These are phyloP conservation scores for Selaginella tamariscina DNA, from an alignment of 75 land plant species.

Conservation along the genomic window DNA sequence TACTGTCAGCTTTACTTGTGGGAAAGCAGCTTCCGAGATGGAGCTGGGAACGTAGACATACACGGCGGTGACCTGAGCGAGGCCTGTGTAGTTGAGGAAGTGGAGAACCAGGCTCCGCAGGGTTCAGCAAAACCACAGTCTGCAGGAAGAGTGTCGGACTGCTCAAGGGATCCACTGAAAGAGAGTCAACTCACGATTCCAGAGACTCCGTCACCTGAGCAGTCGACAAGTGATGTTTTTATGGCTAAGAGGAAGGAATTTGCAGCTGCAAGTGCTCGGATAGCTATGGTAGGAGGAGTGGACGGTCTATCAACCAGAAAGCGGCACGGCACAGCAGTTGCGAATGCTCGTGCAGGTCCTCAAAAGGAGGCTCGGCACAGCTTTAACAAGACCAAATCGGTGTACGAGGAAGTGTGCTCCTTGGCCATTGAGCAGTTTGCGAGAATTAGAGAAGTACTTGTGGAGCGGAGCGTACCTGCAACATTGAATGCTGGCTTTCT, in stretches of 20 bases:
- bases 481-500: conserved; percentile 74
- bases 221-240: conserved; percentile 31
- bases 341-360: conserved; percentile 5
- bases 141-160: conserved; percentile 39
- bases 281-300: conserved; percentile 8
- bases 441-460: conserved; percentile 68
- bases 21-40: conserved; percentile 8
- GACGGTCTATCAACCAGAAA: neutral
- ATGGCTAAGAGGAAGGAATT: conserved; percentile 46
- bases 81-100: conserved; percentile 20
- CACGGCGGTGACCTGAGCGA: conserved; percentile 16
- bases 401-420: conserved; percentile 62
- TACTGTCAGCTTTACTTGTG: conserved; percentile 52
- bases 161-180: conserved; percentile 39
- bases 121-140: conserved; percentile 14
- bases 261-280: conserved; percentile 32
- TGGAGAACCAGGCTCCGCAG: conserved; percentile 6
- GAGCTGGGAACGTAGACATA: neutral
- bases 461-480: conserved; percentile 65
- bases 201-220: conserved; percentile 94
- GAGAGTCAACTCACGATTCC: conserved; percentile 87
- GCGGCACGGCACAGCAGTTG: neutral
- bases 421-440: conserved; percentile 72
- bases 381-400: conserved; percentile 27
- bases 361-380: conserved; percentile 10